Conservation (phyloP, 345 rosid genomes). For the Eutrema heterophyllum region DNA sequence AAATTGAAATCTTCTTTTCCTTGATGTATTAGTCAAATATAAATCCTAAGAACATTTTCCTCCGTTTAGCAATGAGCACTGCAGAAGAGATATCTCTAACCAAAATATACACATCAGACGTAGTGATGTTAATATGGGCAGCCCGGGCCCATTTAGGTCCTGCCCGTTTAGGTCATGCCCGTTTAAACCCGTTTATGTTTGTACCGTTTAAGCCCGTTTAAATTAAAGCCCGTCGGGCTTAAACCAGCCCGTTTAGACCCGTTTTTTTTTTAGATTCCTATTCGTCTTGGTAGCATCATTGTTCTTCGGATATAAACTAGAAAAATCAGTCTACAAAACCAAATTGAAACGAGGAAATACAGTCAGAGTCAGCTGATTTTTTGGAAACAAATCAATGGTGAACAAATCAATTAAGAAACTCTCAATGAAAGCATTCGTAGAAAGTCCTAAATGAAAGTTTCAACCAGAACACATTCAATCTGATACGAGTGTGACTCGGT, state of each 20-base stretch:
- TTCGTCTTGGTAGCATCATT: not conserved
- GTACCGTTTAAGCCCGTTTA: too few species aligned
- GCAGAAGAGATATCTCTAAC: not conserved
- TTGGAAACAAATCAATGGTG: too few species aligned
- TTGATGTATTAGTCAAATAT: not conserved
- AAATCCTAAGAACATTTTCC: not conserved
- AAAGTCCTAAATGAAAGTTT: not conserved
- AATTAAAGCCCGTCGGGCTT: too few species aligned
- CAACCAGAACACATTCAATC: not conserved
- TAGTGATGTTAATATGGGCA: too few species aligned
- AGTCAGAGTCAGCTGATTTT: not conserved
- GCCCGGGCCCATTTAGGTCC: too few species aligned
- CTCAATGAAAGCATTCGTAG: not conserved
- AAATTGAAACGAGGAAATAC: not conserved
- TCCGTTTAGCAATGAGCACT: not conserved
- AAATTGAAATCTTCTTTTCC: not conserved
- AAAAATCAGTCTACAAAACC: slow-evolving; percentile 4
- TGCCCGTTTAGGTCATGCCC: too few species aligned
- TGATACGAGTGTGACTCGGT: not conserved
- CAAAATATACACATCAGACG: not conserved
- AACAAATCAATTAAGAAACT: not conserved
- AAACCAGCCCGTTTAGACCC: too few species aligned
- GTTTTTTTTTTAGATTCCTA: too few species aligned
- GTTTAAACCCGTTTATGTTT: too few species aligned
- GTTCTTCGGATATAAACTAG: slow-evolving; percentile 15